Percentiles rank a stretch among this genome's conserved stretches.
These are phyloP conservation scores for Ceratocystis papillata DNA, from an alignment of 2,329 filamentous ascomycete species.

Conservation along the genomic window DNA sequence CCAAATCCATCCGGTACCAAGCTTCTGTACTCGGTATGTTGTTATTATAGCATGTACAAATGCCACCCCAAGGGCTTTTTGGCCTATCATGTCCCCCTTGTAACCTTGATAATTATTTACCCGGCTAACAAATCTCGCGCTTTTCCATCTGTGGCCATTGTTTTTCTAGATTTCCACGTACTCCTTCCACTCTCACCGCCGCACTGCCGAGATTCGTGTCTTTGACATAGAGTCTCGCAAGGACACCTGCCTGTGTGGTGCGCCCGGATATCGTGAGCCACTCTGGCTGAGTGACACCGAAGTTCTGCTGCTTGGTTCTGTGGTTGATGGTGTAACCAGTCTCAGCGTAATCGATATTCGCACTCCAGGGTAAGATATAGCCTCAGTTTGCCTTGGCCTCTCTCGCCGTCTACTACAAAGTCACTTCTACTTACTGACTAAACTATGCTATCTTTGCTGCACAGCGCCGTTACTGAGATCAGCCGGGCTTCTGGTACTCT, in stretches of 20 bases:
- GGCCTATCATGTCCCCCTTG: background rate
- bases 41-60: slow-evolving; percentile 1
- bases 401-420: background rate
- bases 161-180: slow-evolving; percentile 54
- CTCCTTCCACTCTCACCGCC: slow-evolving; percentile 64
- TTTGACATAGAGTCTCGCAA: slow-evolving; percentile 54
- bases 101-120: background rate
- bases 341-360: slow-evolving; percentile 34
- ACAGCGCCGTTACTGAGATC: slow-evolving; percentile 21
- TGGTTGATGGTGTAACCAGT: slow-evolving; percentile 39
- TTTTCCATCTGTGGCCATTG: background rate
- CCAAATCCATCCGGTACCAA: slow-evolving; percentile 58
- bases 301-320: slow-evolving; percentile 44
- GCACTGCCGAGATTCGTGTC: slow-evolving; percentile 56
- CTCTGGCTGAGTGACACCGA: slow-evolving; percentile 64
- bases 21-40: slow-evolving; percentile 51
- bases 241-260: slow-evolving; percentile 54
- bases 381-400: background rate
- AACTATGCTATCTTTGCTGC: background rate
- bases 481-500: slow-evolving; percentile 35
- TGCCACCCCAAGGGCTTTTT: background rate
- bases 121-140: background rate
- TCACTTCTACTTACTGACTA: background rate
- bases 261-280: slow-evolving; percentile 56
- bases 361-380: slow-evolving; percentile 19